Evolutionary conservation across 1,284 basidiomycete genomes (phyloP), one percentile per base, ranked within the genome.

Genomic region (Gomphus bonarii): DNA sequence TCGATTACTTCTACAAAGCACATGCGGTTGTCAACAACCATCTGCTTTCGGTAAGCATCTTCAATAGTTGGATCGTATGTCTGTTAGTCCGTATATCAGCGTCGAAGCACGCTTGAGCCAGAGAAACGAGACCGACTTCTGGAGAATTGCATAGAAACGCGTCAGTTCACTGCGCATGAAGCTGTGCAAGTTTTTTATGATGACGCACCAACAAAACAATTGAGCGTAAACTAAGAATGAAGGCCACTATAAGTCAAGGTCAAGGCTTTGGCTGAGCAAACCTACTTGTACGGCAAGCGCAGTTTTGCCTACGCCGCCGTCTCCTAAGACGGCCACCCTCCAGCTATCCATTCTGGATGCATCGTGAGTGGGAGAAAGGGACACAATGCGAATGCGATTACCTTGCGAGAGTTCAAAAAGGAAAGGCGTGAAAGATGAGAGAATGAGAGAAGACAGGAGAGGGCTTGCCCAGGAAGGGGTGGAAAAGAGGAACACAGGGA

Each of bases 271-370:
- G 18, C 16, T 3, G 28, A 30, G 44, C 43, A 46, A 20, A 47
- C 84, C 61, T 64, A 91, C 92, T 77, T 95, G 92, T 52, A 97
- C 93, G 62, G 94, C 95, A 67, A 98, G 73, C 22, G 95, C 95
- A 58, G 95, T 97, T 79, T 97, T 98, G 63, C 95, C 95, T 36
- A 97, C 95, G 74, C 95, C 95, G 73, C 95, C 95, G 73, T 98
- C 95, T 63, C 94, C 94, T 58, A 97, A 80, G 63, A 97, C 92
- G 63, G 94, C 93, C 66, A 97, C 84, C 76, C 89, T 84, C 87
- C 89, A 93, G 69, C 82, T 85, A 76, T 91, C 88, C 88, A 91
- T 91, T 70, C 76, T 74, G 54, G 30, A 55, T 43, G 53, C 50
- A 50, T 14, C 11, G 62, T 54, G 52, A 59, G 33, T 60, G 60